Percentiles rank a stretch among this genome's conserved stretches.
These are phyloP conservation scores for Immersiella caudata DNA, from an alignment of 495 filamentous ascomycete genomes.

Conservation along the genomic window DNA sequence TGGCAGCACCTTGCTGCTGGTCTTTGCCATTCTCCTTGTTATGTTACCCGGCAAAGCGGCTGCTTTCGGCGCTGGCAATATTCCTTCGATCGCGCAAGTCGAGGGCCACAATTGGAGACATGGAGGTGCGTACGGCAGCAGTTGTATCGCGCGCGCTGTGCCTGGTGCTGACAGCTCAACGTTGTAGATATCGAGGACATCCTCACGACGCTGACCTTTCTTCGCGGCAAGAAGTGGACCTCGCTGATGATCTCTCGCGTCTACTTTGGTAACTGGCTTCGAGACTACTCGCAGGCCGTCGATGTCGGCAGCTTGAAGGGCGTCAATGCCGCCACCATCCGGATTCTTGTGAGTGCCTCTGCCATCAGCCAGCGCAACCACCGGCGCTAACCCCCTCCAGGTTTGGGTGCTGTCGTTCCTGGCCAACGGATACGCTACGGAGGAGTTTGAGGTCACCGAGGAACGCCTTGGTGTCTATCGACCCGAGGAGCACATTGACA, in stretches of 20 bases:
- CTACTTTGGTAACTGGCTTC: conserved; percentile 86
- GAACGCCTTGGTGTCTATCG: conserved; percentile 90
- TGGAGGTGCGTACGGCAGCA: conserved; percentile 55
- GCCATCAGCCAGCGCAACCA: not conserved
- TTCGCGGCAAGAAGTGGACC: conserved; percentile 94
- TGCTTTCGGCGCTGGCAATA: conserved; percentile 95
- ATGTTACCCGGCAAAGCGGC: conserved; percentile 64
- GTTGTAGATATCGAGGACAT: conserved; percentile 78
- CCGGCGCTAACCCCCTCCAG: conserved; percentile 10
- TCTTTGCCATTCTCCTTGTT: conserved; percentile 56
- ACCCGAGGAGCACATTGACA: conserved; percentile 94
- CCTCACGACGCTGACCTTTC: conserved; percentile 83
- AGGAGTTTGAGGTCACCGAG: conserved; percentile 92
- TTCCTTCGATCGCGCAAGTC: conserved; percentile 88
- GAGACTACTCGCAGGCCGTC: conserved; percentile 84
- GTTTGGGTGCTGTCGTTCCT: conserved; percentile 90
- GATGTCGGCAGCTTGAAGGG: conserved; percentile 90
- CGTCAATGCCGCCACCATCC: conserved; percentile 86
- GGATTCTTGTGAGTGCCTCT: conserved; percentile 62
- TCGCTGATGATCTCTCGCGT: conserved; percentile 83
- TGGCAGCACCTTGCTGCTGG: conserved; percentile 50
- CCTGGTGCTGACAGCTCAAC: conserved; percentile 2
- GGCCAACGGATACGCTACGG: conserved; percentile 94
- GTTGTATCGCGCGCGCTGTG: not conserved
- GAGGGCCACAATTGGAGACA: conserved; percentile 97